A percentile compares a stretch with the other conserved stretches of the same genome.
Conservation (phyloP, 225 moss, liverwort and hornwort species). For the Lunularia cruciata region DNA sequence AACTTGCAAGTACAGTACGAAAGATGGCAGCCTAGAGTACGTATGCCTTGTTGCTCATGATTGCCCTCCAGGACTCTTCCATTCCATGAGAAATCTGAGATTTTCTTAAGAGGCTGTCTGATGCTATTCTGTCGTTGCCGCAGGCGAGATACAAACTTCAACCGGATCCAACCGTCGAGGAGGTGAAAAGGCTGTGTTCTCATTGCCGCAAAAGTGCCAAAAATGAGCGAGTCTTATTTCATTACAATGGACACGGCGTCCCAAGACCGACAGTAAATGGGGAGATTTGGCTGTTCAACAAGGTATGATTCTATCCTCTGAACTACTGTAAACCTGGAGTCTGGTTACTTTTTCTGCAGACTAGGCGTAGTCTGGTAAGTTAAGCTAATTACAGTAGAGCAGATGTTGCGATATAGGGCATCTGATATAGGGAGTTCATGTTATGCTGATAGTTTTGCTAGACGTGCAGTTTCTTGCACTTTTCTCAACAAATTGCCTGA, state of each 20-base stretch:
- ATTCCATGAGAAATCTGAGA: too few species aligned
- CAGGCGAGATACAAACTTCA: constrained; percentile 87
- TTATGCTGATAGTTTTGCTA: too few species aligned
- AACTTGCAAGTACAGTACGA: constrained; percentile 90
- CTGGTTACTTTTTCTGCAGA: too few species aligned
- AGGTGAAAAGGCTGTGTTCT: constrained; percentile 80
- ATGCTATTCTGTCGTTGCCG: constrained; percentile 1
- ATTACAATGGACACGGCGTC: constrained; percentile 98
- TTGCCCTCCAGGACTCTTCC: neutral
- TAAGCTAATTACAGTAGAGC: too few species aligned
- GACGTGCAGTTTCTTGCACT: too few species aligned
- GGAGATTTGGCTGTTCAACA: constrained; percentile 98
- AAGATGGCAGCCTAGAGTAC: constrained; percentile 96
- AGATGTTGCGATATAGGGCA: too few species aligned
- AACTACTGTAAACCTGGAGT: constrained; percentile 26
- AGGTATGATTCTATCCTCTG: constrained; percentile 50
- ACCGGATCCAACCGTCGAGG: constrained; percentile 94
- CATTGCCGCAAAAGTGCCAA: constrained; percentile 88
- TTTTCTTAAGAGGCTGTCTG: neutral
- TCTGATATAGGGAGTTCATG: too few species aligned
- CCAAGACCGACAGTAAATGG: constrained; percentile 96
- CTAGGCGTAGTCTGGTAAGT: too few species aligned
- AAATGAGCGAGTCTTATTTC: constrained; percentile 89
- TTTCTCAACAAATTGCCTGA: too few species aligned
- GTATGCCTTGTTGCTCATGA: neutral